These are phyloP conservation scores for Chalciporus sphaerocephalus DNA, from an alignment of 768 basidiomycete genomes.

Conservation along the genomic window DNA sequence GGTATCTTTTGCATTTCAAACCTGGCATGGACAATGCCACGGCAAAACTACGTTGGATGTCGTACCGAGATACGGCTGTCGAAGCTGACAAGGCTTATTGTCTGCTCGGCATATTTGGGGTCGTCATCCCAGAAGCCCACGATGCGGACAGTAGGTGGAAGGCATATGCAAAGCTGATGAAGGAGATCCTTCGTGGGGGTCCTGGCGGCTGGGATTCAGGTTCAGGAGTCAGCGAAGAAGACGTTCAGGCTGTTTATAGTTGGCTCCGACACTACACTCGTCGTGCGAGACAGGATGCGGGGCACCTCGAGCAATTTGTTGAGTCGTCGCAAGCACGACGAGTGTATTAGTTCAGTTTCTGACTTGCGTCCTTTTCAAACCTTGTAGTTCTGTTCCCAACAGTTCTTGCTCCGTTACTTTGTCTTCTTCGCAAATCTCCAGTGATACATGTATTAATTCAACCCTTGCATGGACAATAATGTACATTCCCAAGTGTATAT, in stretches of 20 bases:
- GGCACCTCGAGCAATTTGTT: neutral
- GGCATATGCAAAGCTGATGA: neutral
- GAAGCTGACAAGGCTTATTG: slow-evolving; percentile 6
- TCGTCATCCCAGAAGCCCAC: slow-evolving; percentile 1
- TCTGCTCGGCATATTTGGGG: slow-evolving; percentile 5
- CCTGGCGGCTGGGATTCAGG: neutral
- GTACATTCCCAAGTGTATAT: too few species aligned
- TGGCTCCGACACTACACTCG: neutral
- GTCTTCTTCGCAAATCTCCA: too few species aligned
- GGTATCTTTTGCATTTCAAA: neutral
- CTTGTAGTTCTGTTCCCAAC: too few species aligned
- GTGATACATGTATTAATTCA: too few species aligned
- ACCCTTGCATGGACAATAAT: too few species aligned
- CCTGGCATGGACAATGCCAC: slow-evolving; percentile 3
- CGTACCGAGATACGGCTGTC: neutral
- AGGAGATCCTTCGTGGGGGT: neutral
- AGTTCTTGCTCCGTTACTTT: too few species aligned
- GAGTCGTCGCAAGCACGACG: neutral
- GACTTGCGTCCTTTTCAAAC: too few species aligned
- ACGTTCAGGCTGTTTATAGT: neutral
- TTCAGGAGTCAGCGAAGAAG: neutral
- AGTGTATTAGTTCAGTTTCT: too few species aligned
- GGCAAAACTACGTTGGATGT: slow-evolving; percentile 2
- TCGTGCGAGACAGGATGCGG: neutral
- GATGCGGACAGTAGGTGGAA: neutral